Evolutionary conservation across 108 stramenopile genomes (phyloP).

Genomic region (Nannochloropsis oceanica): DNA sequence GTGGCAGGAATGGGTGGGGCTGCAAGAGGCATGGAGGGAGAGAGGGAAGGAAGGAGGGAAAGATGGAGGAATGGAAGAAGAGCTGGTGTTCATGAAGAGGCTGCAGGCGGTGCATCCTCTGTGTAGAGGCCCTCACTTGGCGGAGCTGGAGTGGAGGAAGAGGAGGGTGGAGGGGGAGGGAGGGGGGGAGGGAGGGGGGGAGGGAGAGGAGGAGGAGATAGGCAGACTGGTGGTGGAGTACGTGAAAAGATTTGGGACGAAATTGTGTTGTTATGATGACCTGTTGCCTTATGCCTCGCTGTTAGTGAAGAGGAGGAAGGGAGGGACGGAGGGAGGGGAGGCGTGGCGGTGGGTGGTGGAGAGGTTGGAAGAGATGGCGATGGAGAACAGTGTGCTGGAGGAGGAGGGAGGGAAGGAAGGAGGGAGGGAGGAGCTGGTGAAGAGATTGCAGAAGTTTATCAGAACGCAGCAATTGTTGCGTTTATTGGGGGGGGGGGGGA

Average conservation of each 20-base stretch:
- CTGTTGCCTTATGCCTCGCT: neutral
- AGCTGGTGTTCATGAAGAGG: neutral
- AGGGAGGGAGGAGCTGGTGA: neutral
- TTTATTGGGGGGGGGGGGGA: neutral
- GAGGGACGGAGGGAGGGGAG: neutral
- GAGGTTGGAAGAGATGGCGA: neutral
- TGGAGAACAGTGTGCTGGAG: neutral
- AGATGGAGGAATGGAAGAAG: neutral
- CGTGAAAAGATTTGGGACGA: neutral
- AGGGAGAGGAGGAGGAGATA: neutral
- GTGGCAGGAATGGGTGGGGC: neutral
- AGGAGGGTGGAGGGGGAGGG: neutral
- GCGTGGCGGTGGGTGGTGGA: neutral
- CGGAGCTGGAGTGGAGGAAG: neutral
- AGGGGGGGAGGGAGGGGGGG: neutral
- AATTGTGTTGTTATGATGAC: neutral
- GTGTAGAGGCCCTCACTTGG: neutral
- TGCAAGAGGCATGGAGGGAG: neutral
- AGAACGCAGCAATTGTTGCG: neutral
- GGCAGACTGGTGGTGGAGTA: neutral
- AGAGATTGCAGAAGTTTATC: neutral
- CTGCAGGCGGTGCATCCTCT: neutral
- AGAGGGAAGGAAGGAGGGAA: neutral
- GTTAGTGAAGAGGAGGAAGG: neutral
- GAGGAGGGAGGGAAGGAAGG: neutral